Evolutionary conservation across 257 asterid genomes (phyloP).

Genomic region (Fraxinus pennsylvanica): DNA sequence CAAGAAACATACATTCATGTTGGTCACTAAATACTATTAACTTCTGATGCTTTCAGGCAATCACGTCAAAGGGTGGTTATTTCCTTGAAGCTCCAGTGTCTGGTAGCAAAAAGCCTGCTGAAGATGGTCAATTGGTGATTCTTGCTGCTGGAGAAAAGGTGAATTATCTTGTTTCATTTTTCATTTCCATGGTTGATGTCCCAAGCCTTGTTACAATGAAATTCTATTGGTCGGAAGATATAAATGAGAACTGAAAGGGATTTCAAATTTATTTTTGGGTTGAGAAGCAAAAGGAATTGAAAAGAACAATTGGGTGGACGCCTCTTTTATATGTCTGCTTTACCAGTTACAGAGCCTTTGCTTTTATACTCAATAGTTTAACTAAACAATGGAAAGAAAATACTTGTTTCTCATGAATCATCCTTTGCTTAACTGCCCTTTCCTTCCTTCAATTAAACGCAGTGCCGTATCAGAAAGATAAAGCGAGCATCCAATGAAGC

Average conservation of each 20-base stretch:
- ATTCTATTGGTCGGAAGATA: neutral
- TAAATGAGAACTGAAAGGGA: neutral
- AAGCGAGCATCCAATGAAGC: no score
- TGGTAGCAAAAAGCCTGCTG: constrained; percentile 99
- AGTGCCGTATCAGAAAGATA: no score
- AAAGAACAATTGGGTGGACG: neutral
- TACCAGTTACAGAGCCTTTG: neutral
- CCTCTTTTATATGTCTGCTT: neutral
- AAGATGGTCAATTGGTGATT: constrained; percentile 94
- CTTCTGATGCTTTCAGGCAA: constrained; percentile 59
- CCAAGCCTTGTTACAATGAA: neutral
- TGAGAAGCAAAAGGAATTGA: neutral
- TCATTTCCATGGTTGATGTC: neutral
- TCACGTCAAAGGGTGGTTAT: constrained; percentile 70
- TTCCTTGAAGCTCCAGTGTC: constrained; percentile 97
- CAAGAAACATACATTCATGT: neutral
- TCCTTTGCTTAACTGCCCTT: no score
- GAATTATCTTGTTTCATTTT: constrained; percentile 9
- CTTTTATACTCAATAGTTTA: no score
- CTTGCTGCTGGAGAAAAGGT: constrained; percentile 98
- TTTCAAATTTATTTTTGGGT: neutral
- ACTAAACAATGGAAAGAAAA: no score
- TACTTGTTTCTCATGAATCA: no score
- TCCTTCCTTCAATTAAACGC: no score
- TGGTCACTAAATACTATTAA: neutral